phyloP scores from a whole-genome alignment of 805 yeast species.

The Saccharomycopsis javanensis region DNA sequence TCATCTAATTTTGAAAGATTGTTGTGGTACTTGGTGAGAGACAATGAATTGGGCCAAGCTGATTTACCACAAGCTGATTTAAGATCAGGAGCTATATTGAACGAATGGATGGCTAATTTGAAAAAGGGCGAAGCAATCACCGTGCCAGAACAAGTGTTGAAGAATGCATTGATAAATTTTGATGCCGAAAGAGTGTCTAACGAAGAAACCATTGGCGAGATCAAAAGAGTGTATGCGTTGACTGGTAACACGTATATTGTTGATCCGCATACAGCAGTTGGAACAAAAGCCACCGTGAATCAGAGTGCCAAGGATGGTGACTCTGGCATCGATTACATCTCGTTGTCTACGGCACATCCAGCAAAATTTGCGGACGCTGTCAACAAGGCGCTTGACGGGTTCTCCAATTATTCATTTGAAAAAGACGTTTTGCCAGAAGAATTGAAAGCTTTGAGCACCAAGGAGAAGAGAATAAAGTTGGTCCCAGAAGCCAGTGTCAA shows the following conservation, averaged over 20 bases:
- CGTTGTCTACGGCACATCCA: slow-evolving; percentile 96
- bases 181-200: slow-evolving; percentile 75
- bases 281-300: slow-evolving; percentile 69
- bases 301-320: slow-evolving; percentile 41
- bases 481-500: slow-evolving; percentile 66
- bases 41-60: slow-evolving; percentile 41
- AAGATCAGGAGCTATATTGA: slow-evolving; percentile 67
- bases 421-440: slow-evolving; percentile 83
- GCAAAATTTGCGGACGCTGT: slow-evolving; percentile 98
- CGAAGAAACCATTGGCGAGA: slow-evolving; percentile 68
- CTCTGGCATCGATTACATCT: slow-evolving; percentile 40
- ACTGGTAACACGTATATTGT: slow-evolving; percentile 62
- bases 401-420: slow-evolving; percentile 75
- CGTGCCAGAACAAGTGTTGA: slow-evolving; percentile 56
- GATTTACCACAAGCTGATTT: slow-evolving; percentile 41
- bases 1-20: slow-evolving; percentile 95
- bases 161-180: slow-evolving; percentile 59
- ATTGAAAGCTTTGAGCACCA: slow-evolving; percentile 56
- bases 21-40: slow-evolving; percentile 85
- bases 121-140: slow-evolving; percentile 66
- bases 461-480: slow-evolving; percentile 65
- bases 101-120: slow-evolving; percentile 69
- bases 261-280: slow-evolving; percentile 97
- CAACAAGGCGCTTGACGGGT: slow-evolving; percentile 57
- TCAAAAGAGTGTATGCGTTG: slow-evolving; percentile 53